Evolutionary conservation across 495 filamentous ascomycete genomes (phyloP).

Genomic region (Tetracladium setigerum): DNA sequence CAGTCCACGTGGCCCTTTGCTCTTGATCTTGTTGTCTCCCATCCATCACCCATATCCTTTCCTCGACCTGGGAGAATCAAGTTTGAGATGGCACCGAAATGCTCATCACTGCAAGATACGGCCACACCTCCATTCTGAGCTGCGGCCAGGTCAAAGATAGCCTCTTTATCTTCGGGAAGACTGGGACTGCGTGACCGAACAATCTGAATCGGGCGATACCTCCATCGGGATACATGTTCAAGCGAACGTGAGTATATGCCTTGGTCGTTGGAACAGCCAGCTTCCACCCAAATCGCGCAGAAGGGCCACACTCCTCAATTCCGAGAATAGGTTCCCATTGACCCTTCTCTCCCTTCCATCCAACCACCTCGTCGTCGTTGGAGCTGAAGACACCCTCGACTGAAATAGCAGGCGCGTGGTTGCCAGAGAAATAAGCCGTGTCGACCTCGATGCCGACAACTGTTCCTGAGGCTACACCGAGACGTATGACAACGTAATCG

Average conservation of each 20-base stretch:
- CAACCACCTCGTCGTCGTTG: slow-evolving; percentile 50
- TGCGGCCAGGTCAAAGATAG: slow-evolving; percentile 73
- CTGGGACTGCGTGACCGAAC: slow-evolving; percentile 69
- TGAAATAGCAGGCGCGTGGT: slow-evolving; percentile 75
- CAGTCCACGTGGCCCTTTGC: slow-evolving; percentile 77
- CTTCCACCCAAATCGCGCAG: slow-evolving; percentile 71
- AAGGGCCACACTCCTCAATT: slow-evolving; percentile 64
- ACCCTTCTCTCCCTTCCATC: slow-evolving; percentile 46
- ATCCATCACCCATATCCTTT: slow-evolving; percentile 89
- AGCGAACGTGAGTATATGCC: slow-evolving; percentile 74
- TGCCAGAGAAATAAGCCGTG: slow-evolving; percentile 80
- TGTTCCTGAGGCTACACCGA: slow-evolving; percentile 70
- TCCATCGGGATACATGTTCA: slow-evolving; percentile 90
- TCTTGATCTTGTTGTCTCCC: slow-evolving; percentile 82
- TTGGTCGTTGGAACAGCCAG: slow-evolving; percentile 49
- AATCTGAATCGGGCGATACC: slow-evolving; percentile 85
- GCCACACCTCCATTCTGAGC: slow-evolving; percentile 76
- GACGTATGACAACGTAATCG: slow-evolving; percentile 77
- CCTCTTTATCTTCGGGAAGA: slow-evolving; percentile 55
- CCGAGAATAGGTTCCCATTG: slow-evolving; percentile 70
- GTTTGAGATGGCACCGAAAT: slow-evolving; percentile 80
- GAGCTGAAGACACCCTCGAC: slow-evolving; percentile 70
- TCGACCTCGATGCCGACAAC: slow-evolving; percentile 80
- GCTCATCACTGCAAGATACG: slow-evolving; percentile 71
- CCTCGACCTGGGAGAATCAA: slow-evolving; percentile 79